These are phyloP conservation scores for Yueomyces sinensis DNA, from an alignment of 805 yeast species.

Conservation along the genomic window DNA sequence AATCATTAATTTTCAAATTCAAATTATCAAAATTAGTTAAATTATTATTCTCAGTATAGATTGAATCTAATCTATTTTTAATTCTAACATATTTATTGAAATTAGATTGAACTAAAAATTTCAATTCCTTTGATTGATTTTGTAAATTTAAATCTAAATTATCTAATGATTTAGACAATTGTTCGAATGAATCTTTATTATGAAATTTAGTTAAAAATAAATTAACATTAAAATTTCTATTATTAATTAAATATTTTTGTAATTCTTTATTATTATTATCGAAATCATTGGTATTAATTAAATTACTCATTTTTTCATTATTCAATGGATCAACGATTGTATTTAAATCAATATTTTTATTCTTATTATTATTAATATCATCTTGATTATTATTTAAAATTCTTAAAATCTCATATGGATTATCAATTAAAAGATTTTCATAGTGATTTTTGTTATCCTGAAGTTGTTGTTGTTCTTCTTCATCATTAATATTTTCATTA, in stretches of 20 bases:
- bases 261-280: conserved; percentile 27
- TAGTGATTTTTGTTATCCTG: conserved; percentile 18
- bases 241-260: conserved; percentile 37
- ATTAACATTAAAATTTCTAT: conserved; percentile 46
- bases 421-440: conserved; percentile 9
- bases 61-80: conserved; percentile 50
- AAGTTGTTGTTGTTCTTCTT: conserved; percentile 16
- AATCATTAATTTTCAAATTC: conserved; percentile 32
- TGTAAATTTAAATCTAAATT: conserved; percentile 36
- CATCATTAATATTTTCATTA: conserved; percentile 21
- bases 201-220: conserved; percentile 44
- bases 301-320: conserved; percentile 25
- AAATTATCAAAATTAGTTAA: conserved; percentile 17
- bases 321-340: conserved; percentile 44
- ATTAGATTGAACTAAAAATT: conserved; percentile 41
- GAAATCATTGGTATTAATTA: conserved; percentile 26
- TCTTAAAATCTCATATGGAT: too few relatives aligned
- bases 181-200: conserved; percentile 37
- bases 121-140: conserved; percentile 36
- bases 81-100: conserved; percentile 51
- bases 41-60: conserved; percentile 23
- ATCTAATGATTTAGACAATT: conserved; percentile 35
- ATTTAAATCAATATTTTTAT: too few relatives aligned
- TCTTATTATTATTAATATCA: too few relatives aligned
- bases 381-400: conserved; percentile 10